Percentiles rank a stretch among this genome's conserved stretches.
Conservation (phyloP, 352 stramenopile species). For the Pythium phragmiticola region DNA sequence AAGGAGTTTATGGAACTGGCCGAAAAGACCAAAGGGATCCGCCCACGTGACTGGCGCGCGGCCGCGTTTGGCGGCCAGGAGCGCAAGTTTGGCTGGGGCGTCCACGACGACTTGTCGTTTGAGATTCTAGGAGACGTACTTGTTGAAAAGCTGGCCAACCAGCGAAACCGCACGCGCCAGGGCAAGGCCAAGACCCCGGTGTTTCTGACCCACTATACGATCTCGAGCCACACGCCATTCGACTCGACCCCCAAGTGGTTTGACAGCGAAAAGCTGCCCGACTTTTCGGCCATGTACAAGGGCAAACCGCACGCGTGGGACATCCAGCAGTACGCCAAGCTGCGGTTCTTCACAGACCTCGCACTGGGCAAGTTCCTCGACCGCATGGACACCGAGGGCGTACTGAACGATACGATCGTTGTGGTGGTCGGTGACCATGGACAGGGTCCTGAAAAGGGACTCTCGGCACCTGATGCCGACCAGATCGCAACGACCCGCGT, state of each 20-base stretch:
- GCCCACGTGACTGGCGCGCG: neutral
- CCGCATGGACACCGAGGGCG: slow-evolving; percentile 36
- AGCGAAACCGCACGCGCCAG: slow-evolving; percentile 24
- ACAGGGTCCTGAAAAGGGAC: slow-evolving; percentile 33
- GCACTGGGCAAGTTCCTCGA: slow-evolving; percentile 51
- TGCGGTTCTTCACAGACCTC: slow-evolving; percentile 52
- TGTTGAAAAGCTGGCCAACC: slow-evolving; percentile 37
- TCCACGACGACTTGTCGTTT: slow-evolving; percentile 40
- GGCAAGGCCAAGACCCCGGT: slow-evolving; percentile 38
- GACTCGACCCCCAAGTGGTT: slow-evolving; percentile 38
- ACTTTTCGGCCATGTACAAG: slow-evolving; percentile 24
- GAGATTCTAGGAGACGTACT: slow-evolving; percentile 41
- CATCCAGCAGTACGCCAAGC: slow-evolving; percentile 30
- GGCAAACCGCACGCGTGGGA: too few relatives aligned
- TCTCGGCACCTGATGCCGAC: slow-evolving; percentile 8
- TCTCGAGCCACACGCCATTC: slow-evolving; percentile 52
- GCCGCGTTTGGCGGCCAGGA: neutral
- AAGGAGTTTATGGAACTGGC: slow-evolving; percentile 2
- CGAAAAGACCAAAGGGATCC: slow-evolving; percentile 30
- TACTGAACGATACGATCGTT: slow-evolving; percentile 56
- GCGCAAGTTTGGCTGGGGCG: slow-evolving; percentile 31
- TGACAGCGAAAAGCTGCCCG: slow-evolving; percentile 23
- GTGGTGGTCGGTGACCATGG: slow-evolving; percentile 51
- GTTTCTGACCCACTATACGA: slow-evolving; percentile 58
- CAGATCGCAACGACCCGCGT: slow-evolving; percentile 34